These are phyloP conservation scores for Dichotomopilus funicola DNA, from an alignment of 2,329 filamentous ascomycete species.

Conservation along the genomic window DNA sequence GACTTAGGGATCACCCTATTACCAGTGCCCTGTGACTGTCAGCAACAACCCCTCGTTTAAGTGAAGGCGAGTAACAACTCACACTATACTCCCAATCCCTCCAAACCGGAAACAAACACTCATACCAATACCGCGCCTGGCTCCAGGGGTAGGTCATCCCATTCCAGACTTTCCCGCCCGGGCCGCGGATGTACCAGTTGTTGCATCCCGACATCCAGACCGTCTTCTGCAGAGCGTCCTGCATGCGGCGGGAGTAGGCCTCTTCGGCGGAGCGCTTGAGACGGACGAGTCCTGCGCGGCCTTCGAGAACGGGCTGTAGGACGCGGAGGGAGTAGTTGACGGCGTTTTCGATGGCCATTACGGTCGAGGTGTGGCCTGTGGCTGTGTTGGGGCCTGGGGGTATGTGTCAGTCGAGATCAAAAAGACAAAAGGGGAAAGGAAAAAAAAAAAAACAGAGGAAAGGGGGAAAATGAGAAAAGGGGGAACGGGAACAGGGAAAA, in stretches of 20 bases:
- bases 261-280: conserved; percentile 32
- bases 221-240: conserved; percentile 29
- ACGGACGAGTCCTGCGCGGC: conserved; percentile 27
- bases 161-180: conserved; percentile 28
- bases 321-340: conserved; percentile 54
- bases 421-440: too few species aligned
- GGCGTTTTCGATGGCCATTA: conserved; percentile 52
- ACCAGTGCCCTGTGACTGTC: neutral
- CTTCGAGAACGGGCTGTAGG: conserved; percentile 42
- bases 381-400: conserved; percentile 49
- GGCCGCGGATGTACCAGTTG: conserved; percentile 32
- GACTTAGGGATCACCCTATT: conserved; percentile 5
- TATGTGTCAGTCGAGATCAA: neutral
- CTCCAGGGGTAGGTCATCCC: conserved; percentile 32
- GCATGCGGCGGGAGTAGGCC: conserved; percentile 28
- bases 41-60: neutral
- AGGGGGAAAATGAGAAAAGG: neutral
- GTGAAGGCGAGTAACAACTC: conserved; percentile 10
- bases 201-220: conserved; percentile 32
- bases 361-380: conserved; percentile 49
- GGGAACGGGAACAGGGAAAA: neutral
- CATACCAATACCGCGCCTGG: conserved; percentile 33
- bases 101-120: conserved; percentile 31
- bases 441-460: neutral
- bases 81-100: conserved; percentile 31